These are phyloP conservation scores for Colletotrichum destructivum DNA, from an alignment of 2,329 filamentous ascomycete species.

Conservation along the genomic window DNA sequence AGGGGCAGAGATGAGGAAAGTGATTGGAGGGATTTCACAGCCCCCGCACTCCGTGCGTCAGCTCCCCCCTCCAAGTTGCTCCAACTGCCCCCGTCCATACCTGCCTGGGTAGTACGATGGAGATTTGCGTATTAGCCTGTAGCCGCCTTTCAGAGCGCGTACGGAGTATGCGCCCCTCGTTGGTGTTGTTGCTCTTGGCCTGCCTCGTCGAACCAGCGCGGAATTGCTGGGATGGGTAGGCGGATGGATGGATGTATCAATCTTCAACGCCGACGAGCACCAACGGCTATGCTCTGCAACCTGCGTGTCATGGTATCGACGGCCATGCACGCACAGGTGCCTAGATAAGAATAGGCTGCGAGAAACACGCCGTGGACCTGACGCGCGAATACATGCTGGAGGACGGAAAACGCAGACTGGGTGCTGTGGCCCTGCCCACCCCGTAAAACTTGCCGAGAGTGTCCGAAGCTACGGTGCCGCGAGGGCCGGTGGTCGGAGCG, in stretches of 20 bases:
- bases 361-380: neutral
- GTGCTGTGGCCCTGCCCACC: neutral
- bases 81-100: neutral
- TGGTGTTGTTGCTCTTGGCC: neutral
- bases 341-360: neutral
- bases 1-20: slow-evolving; percentile 50
- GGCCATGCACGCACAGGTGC: neutral
- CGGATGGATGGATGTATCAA: neutral
- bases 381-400: neutral
- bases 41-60: slow-evolving; percentile 39
- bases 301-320: neutral
- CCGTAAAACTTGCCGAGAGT: slow-evolving; percentile 17
- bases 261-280: slow-evolving; percentile 12
- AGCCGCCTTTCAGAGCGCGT: neutral
- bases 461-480: slow-evolving; percentile 20
- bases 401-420: neutral
- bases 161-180: neutral
- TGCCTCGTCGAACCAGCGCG: neutral
- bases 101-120: slow-evolving; percentile 12
- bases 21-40: slow-evolving; percentile 45
- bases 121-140: neutral
- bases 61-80: slow-evolving; percentile 27
- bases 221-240: neutral
- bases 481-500: slow-evolving; percentile 31
- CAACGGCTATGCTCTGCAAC: neutral